Base-by-base conservation (phyloP, 164 flowering plant genomes). In the Tetracentron sinense region DNA sequence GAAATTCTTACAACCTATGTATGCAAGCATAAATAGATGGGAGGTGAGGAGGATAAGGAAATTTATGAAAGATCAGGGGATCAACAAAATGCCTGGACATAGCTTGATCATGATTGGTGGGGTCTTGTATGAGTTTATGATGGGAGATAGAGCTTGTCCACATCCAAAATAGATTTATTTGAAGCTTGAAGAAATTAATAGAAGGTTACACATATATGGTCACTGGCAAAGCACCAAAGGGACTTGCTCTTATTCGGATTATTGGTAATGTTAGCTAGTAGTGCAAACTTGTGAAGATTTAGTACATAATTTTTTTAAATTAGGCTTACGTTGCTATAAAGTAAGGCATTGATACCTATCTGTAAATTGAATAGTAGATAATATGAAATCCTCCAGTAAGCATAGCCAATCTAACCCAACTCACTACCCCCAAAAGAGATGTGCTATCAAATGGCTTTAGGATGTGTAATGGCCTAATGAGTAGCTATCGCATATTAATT, bases 41-140 rank as follows among this genome's bases (percentile, higher is more conserved):
- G 79, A 76, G 62, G 83, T 75, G 65, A 71, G 58, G 57, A 72
- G 69, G 50, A 69, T 79, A 23, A 74, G 85, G 47, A 72, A 74
- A 42, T 27, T 63, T 58, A 78, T 79, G 83, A 82, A 79, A 66
- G 69, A 72, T 61, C 54, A 49, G 48, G 78, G 77, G 1, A 54
- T 79, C 7, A 61, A 49, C 48, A 82, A 82, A 70, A 27, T 55
- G 54, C 83, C 85, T 1, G 85, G 85, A 19, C 61, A 54, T 47
- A 79, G 85, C 73, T 65, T 77, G 68, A 54, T 79, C 22, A 78
- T 77, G 75, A 61, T 82, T 56, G 67, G 55, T 58, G 78, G 78
- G 31, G 59, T 64, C 11, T 56, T 75, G 57, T 75, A 80, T 53
- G 81, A 80, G 71, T 79, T 79, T 59, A 58, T 76, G 22, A 74